Conservation (phyloP, 495 filamentous ascomycete species). For the Talaromyces nanjingensis region DNA sequence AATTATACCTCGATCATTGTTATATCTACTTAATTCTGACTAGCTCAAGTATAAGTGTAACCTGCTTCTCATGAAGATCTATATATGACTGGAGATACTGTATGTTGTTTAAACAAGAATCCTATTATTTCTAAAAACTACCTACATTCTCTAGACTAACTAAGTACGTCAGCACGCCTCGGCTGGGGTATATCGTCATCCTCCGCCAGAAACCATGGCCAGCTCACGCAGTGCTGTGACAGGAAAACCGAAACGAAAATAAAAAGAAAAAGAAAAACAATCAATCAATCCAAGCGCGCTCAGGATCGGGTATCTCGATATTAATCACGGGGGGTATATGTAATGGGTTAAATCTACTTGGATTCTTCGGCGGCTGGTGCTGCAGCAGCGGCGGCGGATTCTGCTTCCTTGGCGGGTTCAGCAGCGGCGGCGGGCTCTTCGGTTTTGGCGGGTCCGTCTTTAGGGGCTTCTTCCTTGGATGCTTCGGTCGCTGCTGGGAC, state of each 20-base stretch:
- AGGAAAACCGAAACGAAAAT: neutral
- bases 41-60: neutral
- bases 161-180: neutral
- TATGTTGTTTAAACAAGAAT: neutral
- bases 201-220: neutral
- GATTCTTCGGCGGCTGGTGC: conserved; percentile 16
- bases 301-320: conserved; percentile 9
- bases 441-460: conserved; percentile 10
- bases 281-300: conserved; percentile 1
- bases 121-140: neutral
- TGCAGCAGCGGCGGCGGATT: conserved; percentile 10
- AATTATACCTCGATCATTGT: neutral
- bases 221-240: neutral
- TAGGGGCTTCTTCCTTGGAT: conserved; percentile 13
- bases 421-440: conserved; percentile 4
- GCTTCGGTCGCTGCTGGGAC: conserved; percentile 11
- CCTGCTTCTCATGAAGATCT: no score
- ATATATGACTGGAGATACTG: no score
- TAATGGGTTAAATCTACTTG: conserved; percentile 18
- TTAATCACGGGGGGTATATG: neutral
- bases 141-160: neutral
- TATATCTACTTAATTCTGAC: neutral
- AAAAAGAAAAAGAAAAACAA: neutral
- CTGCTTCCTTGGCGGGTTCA: conserved; percentile 12
- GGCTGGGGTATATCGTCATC: conserved; percentile 8